Percentiles rank a stretch among this genome's conserved stretches.
Evolutionary conservation across 768 basidiomycete genomes (phyloP).

Genomic region (Kwoniella sp.): DNA sequence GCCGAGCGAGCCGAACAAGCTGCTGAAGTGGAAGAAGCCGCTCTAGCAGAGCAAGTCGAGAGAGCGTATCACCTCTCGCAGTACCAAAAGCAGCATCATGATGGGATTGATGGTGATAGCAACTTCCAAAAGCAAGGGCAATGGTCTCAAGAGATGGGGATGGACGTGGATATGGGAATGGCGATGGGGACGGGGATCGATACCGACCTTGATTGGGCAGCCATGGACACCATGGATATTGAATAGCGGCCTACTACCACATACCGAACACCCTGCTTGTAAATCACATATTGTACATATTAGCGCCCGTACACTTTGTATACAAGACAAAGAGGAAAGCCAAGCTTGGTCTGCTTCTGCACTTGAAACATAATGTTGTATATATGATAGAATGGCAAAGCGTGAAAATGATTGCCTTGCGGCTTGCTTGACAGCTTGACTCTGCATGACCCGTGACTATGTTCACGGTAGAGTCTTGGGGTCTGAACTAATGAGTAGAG

Average conservation of each 20-base stretch:
- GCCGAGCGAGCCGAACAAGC: slow-evolving; percentile 31
- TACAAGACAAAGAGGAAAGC: neutral
- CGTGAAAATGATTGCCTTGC: too few relatives aligned
- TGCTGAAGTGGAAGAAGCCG: slow-evolving; percentile 38
- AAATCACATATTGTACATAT: neutral
- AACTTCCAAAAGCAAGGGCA: too few relatives aligned
- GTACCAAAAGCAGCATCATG: neutral
- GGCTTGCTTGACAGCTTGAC: too few relatives aligned
- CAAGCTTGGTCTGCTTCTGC: too few relatives aligned
- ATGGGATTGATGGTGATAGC: too few relatives aligned
- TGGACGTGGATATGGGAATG: slow-evolving; percentile 8
- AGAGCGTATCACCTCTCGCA: slow-evolving; percentile 17
- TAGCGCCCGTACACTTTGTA: neutral
- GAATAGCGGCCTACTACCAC: too few relatives aligned
- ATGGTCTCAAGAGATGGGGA: neutral
- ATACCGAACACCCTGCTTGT: too few relatives aligned
- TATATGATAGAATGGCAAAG: too few relatives aligned
- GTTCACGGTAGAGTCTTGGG: too few relatives aligned
- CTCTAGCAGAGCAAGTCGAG: slow-evolving; percentile 30
- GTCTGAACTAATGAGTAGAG: too few relatives aligned
- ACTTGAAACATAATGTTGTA: too few relatives aligned
- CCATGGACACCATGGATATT: slow-evolving; percentile 41
- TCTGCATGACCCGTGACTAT: too few relatives aligned
- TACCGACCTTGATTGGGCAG: slow-evolving; percentile 33
- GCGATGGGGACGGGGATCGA: slow-evolving; percentile 27